phyloP scores from a whole-genome alignment of 2,329 filamentous ascomycete species.

The Rutstroemia sp. region DNA sequence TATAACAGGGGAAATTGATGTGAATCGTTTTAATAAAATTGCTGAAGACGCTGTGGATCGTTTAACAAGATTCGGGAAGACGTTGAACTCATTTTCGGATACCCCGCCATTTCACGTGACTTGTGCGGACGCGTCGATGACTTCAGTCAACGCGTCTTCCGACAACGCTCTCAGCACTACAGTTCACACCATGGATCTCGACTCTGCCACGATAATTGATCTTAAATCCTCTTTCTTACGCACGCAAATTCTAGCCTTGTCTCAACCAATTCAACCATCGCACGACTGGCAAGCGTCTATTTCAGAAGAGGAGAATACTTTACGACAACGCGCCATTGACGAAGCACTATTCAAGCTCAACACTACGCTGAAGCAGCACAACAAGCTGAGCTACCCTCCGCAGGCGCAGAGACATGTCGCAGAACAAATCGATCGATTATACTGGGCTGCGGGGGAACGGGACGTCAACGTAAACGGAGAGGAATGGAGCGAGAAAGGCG shows the following conservation, averaged over 20 bases:
- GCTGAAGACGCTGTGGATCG: too few species aligned
- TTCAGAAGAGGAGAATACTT: conserved; percentile 35
- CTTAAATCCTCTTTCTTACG: conserved; percentile 51
- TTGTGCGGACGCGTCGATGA: too few species aligned
- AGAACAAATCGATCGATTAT: conserved; percentile 63
- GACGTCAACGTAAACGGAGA: conserved; percentile 29
- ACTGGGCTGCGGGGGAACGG: conserved; percentile 42
- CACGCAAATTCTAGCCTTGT: conserved; percentile 28
- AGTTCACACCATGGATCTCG: conserved; percentile 11
- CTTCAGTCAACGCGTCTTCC: too few species aligned
- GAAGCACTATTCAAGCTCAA: conserved; percentile 53
- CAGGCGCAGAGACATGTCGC: conserved; percentile 65
- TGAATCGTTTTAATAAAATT: too few species aligned
- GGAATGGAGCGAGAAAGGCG: conserved; percentile 34
- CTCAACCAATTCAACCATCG: conserved; percentile 33
- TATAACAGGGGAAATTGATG: too few species aligned
- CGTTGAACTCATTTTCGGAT: too few species aligned
- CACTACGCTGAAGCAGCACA: conserved; percentile 55
- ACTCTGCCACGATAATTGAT: conserved; percentile 45
- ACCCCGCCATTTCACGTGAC: too few species aligned
- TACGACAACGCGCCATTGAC: conserved; percentile 42
- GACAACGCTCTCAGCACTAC: too few species aligned
- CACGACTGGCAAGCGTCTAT: conserved; percentile 33
- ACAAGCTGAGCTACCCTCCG: conserved; percentile 56
- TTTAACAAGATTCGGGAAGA: too few species aligned